Conservation (phyloP, 768 basidiomycete species). For the Pleurotus giganteus region DNA sequence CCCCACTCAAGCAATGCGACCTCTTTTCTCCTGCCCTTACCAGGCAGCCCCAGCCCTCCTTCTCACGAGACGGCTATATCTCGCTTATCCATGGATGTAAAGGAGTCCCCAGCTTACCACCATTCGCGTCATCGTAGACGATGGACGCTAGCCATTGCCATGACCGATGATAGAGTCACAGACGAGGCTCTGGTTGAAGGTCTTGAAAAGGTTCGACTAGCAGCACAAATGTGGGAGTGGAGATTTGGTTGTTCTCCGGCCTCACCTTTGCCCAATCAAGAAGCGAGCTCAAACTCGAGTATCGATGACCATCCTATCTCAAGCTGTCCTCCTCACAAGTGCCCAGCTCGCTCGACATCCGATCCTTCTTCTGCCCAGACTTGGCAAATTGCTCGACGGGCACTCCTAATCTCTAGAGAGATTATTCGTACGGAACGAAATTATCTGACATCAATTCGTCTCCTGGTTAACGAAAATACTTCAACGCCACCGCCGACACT, state of each 20-base stretch:
- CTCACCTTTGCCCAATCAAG: neutral
- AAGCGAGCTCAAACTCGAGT: neutral
- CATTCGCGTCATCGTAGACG: constrained; percentile 14
- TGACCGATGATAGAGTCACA: constrained; percentile 47
- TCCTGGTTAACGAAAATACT: constrained; percentile 34
- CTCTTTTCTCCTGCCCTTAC: constrained; percentile 5
- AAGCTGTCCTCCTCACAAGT: neutral
- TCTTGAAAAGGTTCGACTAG: constrained; percentile 41
- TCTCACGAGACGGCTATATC: constrained; percentile 7
- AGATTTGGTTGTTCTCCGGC: constrained; percentile 11
- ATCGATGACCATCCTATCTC: neutral
- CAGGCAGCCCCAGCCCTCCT: constrained; percentile 7
- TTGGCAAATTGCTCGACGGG: constrained; percentile 37
- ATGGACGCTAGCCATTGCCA: constrained; percentile 47
- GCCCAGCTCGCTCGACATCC: constrained; percentile 5
- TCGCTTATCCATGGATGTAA: neutral
- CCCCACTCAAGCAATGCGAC: constrained; percentile 8
- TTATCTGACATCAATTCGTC: constrained; percentile 34
- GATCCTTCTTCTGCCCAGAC: constrained; percentile 17
- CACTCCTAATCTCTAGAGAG: constrained; percentile 38
- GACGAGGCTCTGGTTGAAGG: constrained; percentile 49
- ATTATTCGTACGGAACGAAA: constrained; percentile 41
- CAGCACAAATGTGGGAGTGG: constrained; percentile 19
- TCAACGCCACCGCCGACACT: constrained; percentile 46
- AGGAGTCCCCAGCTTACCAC: constrained; percentile 3